These are phyloP conservation scores for Ceratocystis lukuohia DNA, from an alignment of 2,329 filamentous ascomycete species.

Conservation along the genomic window DNA sequence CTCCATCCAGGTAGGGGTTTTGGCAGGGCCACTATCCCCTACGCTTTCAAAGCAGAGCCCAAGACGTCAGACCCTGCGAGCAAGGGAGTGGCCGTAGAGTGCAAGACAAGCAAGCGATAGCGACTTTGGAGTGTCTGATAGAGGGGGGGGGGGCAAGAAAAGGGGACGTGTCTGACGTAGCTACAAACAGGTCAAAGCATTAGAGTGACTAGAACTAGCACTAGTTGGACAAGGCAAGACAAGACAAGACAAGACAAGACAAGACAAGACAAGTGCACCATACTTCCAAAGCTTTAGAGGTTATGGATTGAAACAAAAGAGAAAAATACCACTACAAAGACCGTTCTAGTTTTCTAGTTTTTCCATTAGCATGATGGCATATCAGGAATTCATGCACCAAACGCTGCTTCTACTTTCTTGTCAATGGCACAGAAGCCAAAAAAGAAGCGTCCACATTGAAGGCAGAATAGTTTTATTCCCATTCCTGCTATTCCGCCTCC, in stretches of 20 bases:
- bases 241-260: background rate
- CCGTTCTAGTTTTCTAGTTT: background rate
- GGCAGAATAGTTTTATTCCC: background rate
- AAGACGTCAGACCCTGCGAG: too few relatives aligned
- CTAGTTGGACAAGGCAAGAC: background rate
- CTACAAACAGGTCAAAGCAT: too few relatives aligned
- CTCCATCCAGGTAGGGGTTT: background rate
- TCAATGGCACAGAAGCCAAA: slow-evolving; percentile 8
- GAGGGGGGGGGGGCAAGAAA: too few relatives aligned
- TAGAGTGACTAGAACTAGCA: too few relatives aligned
- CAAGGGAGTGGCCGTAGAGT: too few relatives aligned
- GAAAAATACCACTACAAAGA: background rate
- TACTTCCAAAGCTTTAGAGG: background rate
- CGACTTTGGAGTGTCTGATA: too few relatives aligned
- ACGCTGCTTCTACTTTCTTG: background rate
- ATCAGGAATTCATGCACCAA: background rate
- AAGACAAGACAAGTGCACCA: too few relatives aligned
- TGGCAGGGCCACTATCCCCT: too few relatives aligned
- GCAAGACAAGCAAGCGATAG: too few relatives aligned
- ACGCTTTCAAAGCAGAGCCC: too few relatives aligned
- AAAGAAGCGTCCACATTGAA: background rate
- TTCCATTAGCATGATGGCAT: background rate
- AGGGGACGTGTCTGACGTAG: too few relatives aligned
- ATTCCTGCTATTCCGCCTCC: too few relatives aligned
- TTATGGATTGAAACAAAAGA: background rate